Conservation (phyloP, 1,284 basidiomycete species). For the Leccinum insolens region DNA sequence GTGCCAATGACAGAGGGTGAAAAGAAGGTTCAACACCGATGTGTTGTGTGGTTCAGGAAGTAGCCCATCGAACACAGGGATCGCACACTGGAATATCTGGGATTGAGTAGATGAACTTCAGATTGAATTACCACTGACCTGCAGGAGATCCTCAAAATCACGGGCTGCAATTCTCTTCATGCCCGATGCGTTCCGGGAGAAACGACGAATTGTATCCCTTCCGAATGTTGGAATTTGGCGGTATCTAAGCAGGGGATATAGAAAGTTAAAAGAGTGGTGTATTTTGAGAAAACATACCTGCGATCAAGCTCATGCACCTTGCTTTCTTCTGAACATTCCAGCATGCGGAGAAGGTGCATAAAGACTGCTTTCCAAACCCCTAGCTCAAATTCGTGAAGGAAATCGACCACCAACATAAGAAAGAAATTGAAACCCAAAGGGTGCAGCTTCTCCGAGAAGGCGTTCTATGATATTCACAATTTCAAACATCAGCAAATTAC, state of each 20-base stretch:
- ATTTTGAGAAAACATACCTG: not conserved
- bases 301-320: not conserved
- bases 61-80: conserved; percentile 25
- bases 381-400: not conserved
- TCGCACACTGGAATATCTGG: conserved; percentile 17
- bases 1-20: conserved; percentile 18
- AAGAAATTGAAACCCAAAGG: conserved; percentile 1
- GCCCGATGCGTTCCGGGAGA: not conserved
- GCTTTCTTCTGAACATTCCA: not conserved
- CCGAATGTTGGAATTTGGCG: conserved; percentile 9
- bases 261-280: not conserved
- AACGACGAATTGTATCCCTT: conserved; percentile 2
- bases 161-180: conserved; percentile 5
- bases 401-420: not conserved
- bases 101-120: not conserved
- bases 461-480: not conserved
- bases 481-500: not conserved
- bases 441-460: conserved; percentile 1
- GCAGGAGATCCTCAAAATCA: conserved; percentile 30
- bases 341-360: not conserved
- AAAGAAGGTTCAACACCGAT: conserved; percentile 12
- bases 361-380: not conserved
- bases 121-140: not conserved
- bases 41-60: conserved; percentile 16
- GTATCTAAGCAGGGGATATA: not conserved